phyloP scores from a whole-genome alignment of 495 filamentous ascomycete species.

The Cryomyces minteri region DNA sequence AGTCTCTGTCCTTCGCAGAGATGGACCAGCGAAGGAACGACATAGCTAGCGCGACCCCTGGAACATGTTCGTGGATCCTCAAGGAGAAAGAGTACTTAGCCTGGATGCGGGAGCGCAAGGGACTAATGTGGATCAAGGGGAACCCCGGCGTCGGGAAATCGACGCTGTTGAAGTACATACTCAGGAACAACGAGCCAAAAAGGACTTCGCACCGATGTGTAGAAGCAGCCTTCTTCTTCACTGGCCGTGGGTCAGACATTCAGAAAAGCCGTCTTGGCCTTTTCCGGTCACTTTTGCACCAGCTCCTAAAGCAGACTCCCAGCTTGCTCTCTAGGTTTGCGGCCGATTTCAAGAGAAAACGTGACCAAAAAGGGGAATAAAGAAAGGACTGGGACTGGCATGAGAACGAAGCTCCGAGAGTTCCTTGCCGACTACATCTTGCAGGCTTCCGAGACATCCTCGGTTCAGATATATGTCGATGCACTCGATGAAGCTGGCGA shows the following conservation, averaged over 20 bases:
- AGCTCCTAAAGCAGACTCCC: not conserved
- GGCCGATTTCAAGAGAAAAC: not conserved
- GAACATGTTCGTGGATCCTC: slow-evolving; percentile 4
- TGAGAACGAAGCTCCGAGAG: not conserved
- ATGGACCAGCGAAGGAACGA: slow-evolving; percentile 3
- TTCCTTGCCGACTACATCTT: slow-evolving; percentile 1
- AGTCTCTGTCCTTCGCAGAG: slow-evolving; percentile 2
- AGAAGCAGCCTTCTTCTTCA: slow-evolving; percentile 1
- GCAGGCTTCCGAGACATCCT: not conserved
- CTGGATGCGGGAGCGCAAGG: not conserved
- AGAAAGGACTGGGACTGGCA: slow-evolving; percentile 4
- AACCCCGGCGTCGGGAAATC: slow-evolving; percentile 10
- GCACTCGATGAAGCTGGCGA: slow-evolving; percentile 20
- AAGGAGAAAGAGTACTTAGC: not conserved
- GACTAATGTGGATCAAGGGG: slow-evolving; percentile 10
- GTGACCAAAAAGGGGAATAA: not conserved
- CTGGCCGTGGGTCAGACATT: not conserved
- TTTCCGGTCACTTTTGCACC: slow-evolving; percentile 2
- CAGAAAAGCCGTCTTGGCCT: slow-evolving; percentile 1
- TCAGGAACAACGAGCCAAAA: not conserved
- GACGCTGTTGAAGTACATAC: slow-evolving; percentile 3
- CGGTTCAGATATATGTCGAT: slow-evolving; percentile 10
- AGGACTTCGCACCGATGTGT: not conserved
- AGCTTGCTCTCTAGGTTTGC: not conserved
- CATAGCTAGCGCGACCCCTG: not conserved